Percentiles rank a stretch among this genome's conserved stretches.
phyloP scores from a whole-genome alignment of 202 grass and related monocot genomes.

The Carex arenaria region DNA sequence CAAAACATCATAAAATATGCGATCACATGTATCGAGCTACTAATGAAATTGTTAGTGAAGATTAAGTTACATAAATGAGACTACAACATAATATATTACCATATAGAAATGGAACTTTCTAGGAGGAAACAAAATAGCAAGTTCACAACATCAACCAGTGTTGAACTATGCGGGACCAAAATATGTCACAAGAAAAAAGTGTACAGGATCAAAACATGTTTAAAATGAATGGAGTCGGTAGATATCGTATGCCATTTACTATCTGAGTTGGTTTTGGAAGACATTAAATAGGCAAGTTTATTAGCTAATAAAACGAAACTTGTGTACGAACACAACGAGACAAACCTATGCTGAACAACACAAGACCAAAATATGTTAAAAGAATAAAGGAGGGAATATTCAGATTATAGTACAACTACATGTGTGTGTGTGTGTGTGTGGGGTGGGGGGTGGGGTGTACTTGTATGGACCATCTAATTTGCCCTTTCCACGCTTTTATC shows the following conservation, averaged over 20 bases:
- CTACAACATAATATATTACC: not conserved
- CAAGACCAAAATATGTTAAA: not conserved
- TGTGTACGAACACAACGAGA: not conserved
- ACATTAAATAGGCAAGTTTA: not conserved
- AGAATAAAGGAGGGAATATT: not conserved
- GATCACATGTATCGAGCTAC: not conserved
- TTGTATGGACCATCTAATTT: not conserved
- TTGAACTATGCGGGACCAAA: not conserved
- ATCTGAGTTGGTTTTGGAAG: not conserved
- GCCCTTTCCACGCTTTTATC: not conserved
- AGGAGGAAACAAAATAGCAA: not conserved
- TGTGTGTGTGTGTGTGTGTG: not conserved
- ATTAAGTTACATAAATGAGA: not conserved
- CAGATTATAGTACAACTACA: not conserved
- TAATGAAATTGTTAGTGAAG: not conserved
- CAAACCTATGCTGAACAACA: not conserved
- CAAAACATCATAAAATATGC: not conserved
- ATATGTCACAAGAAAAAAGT: not conserved
- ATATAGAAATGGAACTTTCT: not conserved
- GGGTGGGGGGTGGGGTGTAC: not conserved
- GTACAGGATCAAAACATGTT: not conserved
- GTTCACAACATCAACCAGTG: not conserved
- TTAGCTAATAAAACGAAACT: not conserved
- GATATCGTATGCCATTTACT: not conserved
- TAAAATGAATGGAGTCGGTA: not conserved